These are phyloP conservation scores for Rhododendron kiyosumense DNA, from an alignment of 148 eudicot genomes.

Conservation along the genomic window DNA sequence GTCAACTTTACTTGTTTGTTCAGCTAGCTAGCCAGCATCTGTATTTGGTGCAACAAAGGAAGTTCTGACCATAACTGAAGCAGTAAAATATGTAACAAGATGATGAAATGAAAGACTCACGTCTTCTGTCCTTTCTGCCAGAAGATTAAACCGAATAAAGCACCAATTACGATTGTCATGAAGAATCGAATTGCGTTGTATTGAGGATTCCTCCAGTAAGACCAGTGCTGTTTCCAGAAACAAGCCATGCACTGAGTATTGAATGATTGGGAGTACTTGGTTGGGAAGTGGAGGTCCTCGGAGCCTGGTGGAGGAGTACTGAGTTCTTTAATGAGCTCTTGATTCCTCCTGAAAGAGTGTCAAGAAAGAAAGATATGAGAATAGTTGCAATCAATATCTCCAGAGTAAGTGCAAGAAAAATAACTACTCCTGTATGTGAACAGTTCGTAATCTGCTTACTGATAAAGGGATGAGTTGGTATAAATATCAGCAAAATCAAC, in stretches of 20 bases:
- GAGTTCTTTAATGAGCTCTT: constrained; percentile 34
- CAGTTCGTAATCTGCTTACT: constrained; percentile 24
- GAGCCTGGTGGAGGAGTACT: constrained; percentile 42
- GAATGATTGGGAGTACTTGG: constrained; percentile 41
- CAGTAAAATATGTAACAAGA: not conserved
- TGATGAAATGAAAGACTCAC: constrained; percentile 20
- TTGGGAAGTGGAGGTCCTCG: constrained; percentile 34
- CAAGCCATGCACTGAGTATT: constrained; percentile 40
- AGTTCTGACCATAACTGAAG: not conserved
- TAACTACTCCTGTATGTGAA: not conserved
- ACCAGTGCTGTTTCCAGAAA: constrained; percentile 51
- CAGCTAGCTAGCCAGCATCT: not conserved
- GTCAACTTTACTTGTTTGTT: not conserved
- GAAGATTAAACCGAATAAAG: constrained; percentile 41
- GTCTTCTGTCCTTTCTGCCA: constrained; percentile 36
- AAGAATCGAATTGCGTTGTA: constrained; percentile 40
- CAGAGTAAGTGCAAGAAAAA: not conserved
- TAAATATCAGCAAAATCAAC: constrained; percentile 57
- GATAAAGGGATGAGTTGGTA: constrained; percentile 42
- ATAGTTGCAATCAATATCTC: not conserved
- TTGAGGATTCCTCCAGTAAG: constrained; percentile 49
- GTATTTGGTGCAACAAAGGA: not conserved
- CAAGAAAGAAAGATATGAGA: not conserved
- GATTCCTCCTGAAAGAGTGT: constrained; percentile 33
- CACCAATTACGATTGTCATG: constrained; percentile 36